Evolutionary conservation across 495 filamentous ascomycete genomes (phyloP).

Genomic region (Hypomontagnella monticulosa): DNA sequence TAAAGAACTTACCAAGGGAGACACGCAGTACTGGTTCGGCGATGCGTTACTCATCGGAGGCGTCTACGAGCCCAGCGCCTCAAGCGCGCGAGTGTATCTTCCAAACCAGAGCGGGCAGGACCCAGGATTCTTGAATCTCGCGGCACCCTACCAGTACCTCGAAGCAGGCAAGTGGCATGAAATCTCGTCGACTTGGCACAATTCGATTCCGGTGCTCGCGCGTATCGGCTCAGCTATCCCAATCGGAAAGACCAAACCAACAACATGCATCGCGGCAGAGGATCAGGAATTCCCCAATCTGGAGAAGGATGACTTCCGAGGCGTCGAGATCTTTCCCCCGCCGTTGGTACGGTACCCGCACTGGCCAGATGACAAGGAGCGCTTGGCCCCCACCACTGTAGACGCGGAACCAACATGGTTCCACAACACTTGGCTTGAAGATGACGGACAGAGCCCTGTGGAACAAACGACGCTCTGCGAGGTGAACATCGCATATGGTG

Average conservation of each 20-base stretch:
- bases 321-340: conserved; percentile 71
- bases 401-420: conserved; percentile 52
- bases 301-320: conserved; percentile 69
- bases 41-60: conserved; percentile 71
- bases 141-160: conserved; percentile 67
- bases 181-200: conserved; percentile 65
- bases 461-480: conserved; percentile 54
- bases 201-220: conserved; percentile 70
- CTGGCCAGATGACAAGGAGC: conserved; percentile 18
- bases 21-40: conserved; percentile 77
- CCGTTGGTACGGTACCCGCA: conserved; percentile 38
- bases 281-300: conserved; percentile 62
- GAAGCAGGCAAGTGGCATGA: conserved; percentile 69
- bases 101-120: conserved; percentile 59
- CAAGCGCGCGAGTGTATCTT: conserved; percentile 66
- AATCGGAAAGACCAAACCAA: conserved; percentile 65
- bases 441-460: conserved; percentile 66
- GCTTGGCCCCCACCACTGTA: background rate
- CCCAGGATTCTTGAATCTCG: conserved; percentile 69
- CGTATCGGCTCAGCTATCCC: conserved; percentile 68
- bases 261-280: conserved; percentile 64
- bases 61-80: conserved; percentile 68
- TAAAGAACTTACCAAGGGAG: conserved; percentile 60
- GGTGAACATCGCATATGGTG: conserved; percentile 57
- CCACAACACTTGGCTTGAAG: conserved; percentile 66